Percentiles rank a stretch among this genome's conserved stretches.
Conservation (phyloP, 108 stramenopile genomes). For the Nitzschia putrida region DNA sequence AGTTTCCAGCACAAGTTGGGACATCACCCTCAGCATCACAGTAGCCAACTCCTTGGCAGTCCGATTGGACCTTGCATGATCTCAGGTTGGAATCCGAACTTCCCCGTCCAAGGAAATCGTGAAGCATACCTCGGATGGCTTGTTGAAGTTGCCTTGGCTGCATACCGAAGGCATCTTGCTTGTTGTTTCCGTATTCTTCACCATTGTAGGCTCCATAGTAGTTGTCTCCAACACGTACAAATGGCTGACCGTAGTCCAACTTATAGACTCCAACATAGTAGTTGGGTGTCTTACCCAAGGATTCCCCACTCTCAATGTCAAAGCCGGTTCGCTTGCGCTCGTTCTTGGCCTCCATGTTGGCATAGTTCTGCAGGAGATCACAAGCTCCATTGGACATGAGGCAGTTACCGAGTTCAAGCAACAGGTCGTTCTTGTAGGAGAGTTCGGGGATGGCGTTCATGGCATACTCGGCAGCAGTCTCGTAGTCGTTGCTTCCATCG, state of each 20-base stretch:
- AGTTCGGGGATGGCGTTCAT: conserved; percentile 56
- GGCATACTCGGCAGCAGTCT: conserved; percentile 63
- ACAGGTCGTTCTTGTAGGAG: conserved; percentile 49
- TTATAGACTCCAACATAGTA: conserved; percentile 79
- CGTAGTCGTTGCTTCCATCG: conserved; percentile 64
- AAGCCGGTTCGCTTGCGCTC: conserved; percentile 56
- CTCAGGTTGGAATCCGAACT: conserved; percentile 18
- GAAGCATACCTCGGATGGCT: conserved; percentile 67
- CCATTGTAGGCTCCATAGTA: conserved; percentile 71
- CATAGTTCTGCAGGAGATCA: conserved; percentile 58
- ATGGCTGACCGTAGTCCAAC: conserved; percentile 70
- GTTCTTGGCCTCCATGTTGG: conserved; percentile 56
- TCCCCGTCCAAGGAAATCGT: conserved; percentile 75
- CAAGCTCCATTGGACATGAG: conserved; percentile 73
- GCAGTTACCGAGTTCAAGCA: conserved; percentile 59
- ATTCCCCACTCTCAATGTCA: conserved; percentile 46
- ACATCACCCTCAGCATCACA: conserved; percentile 50
- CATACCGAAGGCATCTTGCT: conserved; percentile 58
- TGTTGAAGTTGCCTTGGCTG: conserved; percentile 64
- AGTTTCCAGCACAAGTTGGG: conserved; percentile 62
- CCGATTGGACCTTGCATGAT: conserved; percentile 50
- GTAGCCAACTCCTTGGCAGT: conserved; percentile 68
- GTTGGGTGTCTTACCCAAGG: conserved; percentile 69
- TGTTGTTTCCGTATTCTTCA: conserved; percentile 62
- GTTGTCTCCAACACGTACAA: conserved; percentile 66